Conservation (phyloP, 2,329 filamentous ascomycete genomes). For the Tympanopsis confertula region DNA sequence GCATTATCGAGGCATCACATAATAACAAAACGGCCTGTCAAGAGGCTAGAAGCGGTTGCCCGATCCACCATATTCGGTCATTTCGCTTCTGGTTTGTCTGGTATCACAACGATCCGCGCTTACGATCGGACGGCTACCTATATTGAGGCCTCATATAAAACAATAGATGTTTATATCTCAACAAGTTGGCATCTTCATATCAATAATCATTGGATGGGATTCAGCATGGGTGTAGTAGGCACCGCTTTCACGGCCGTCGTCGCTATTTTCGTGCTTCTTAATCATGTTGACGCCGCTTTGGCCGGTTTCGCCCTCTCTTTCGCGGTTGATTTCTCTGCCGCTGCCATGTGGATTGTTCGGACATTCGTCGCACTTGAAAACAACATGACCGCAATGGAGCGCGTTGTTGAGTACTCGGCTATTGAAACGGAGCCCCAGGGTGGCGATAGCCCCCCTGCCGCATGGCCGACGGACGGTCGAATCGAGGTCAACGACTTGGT, state of each 20-base stretch:
- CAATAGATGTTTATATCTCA: constrained; percentile 35
- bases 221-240: constrained; percentile 36
- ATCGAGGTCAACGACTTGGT: constrained; percentile 40
- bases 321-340: constrained; percentile 31
- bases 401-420: constrained; percentile 39
- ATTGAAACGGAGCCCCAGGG: constrained; percentile 33
- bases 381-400: constrained; percentile 40
- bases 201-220: constrained; percentile 42
- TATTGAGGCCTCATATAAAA: constrained; percentile 33
- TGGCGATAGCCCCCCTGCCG: constrained; percentile 31
- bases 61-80: constrained; percentile 46
- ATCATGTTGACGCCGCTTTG: constrained; percentile 35
- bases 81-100: constrained; percentile 38
- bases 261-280: constrained; percentile 30
- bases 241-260: constrained; percentile 34
- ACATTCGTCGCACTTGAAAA: constrained; percentile 39
- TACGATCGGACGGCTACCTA: constrained; percentile 38
- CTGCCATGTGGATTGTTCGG: constrained; percentile 33
- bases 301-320: constrained; percentile 43
- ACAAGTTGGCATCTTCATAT: constrained; percentile 39
- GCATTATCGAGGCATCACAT: constrained; percentile 32
- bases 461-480: constrained; percentile 42
- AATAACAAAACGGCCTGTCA: constrained; percentile 38
- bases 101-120: constrained; percentile 42
- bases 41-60: constrained; percentile 40